Evolutionary conservation across 805 yeast species (phyloP).

Genomic region (Wickerhamiella bombiphila): DNA sequence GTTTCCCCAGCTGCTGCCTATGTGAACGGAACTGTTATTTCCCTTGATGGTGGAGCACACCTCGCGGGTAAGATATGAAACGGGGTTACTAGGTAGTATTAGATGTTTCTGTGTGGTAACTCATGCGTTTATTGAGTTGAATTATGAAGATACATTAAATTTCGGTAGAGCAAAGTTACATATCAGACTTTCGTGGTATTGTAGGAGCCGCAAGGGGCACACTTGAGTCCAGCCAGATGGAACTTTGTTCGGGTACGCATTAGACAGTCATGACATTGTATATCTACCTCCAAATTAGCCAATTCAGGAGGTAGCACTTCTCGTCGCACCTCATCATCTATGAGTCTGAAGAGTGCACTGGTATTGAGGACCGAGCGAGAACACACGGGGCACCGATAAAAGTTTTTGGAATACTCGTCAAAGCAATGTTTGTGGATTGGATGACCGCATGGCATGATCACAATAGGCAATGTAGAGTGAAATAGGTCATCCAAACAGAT

Average conservation of each 20-base stretch:
- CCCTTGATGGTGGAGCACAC: constrained; percentile 57
- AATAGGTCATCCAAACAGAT: constrained; percentile 86
- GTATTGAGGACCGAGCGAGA: constrained; percentile 72
- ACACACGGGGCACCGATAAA: constrained; percentile 86
- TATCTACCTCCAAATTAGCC: constrained; percentile 55
- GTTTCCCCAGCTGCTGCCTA: constrained; percentile 43
- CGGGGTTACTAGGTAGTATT: neutral
- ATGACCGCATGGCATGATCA: constrained; percentile 89
- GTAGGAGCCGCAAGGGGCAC: constrained; percentile 76
- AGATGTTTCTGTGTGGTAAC: neutral
- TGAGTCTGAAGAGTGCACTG: constrained; percentile 74
- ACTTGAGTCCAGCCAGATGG: constrained; percentile 76
- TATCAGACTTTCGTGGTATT: constrained; percentile 42
- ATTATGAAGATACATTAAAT: neutral
- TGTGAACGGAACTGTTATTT: constrained; percentile 51
- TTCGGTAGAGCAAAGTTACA: neutral
- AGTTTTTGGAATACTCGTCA: constrained; percentile 64
- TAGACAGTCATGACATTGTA: constrained; percentile 66
- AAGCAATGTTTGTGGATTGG: constrained; percentile 80
- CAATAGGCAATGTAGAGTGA: constrained; percentile 66
- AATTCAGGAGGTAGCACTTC: constrained; percentile 75
- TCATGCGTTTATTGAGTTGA: no score
- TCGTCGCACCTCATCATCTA: constrained; percentile 66
- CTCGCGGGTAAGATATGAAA: constrained; percentile 24
- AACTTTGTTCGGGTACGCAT: constrained; percentile 62